Conservation (phyloP, 129 eudicot species). For the Artemisia tridentata region DNA sequence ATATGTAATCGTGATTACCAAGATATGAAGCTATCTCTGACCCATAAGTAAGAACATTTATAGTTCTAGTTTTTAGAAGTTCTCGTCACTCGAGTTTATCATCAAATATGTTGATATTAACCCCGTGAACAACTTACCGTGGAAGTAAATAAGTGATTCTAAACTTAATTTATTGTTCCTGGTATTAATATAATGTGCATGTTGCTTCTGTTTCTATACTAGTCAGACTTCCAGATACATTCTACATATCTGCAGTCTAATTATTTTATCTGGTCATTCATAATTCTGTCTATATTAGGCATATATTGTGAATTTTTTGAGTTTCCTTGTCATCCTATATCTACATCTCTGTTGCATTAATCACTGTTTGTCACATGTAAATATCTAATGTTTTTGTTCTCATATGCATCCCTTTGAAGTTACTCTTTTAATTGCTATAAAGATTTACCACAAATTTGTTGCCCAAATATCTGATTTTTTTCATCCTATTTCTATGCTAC, state of each 20-base stretch:
- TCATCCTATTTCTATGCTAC: constrained; percentile 48
- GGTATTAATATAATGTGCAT: not conserved
- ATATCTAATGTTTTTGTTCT: constrained; percentile 1
- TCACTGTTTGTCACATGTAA: constrained; percentile 11
- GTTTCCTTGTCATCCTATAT: not conserved
- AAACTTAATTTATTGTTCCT: not conserved
- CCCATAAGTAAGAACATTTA: too few species aligned
- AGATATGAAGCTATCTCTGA: not conserved
- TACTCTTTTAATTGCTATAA: constrained; percentile 9
- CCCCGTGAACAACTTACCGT: too few species aligned
- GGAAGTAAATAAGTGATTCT: too few species aligned
- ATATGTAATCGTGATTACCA: not conserved
- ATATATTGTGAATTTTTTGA: not conserved
- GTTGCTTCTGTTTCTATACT: too few species aligned
- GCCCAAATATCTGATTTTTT: constrained; percentile 37
- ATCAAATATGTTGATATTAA: too few species aligned
- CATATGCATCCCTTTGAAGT: constrained; percentile 14
- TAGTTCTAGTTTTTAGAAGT: too few species aligned
- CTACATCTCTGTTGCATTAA: not conserved
- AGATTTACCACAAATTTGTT: constrained; percentile 5
- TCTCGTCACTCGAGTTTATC: too few species aligned
- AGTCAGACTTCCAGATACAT: not conserved
- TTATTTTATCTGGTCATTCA: not conserved
- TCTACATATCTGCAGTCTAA: not conserved
- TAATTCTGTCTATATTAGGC: not conserved